Evolutionary conservation across 2,329 filamentous ascomycete species (phyloP).

Genomic region (Aspergillus sp.): DNA sequence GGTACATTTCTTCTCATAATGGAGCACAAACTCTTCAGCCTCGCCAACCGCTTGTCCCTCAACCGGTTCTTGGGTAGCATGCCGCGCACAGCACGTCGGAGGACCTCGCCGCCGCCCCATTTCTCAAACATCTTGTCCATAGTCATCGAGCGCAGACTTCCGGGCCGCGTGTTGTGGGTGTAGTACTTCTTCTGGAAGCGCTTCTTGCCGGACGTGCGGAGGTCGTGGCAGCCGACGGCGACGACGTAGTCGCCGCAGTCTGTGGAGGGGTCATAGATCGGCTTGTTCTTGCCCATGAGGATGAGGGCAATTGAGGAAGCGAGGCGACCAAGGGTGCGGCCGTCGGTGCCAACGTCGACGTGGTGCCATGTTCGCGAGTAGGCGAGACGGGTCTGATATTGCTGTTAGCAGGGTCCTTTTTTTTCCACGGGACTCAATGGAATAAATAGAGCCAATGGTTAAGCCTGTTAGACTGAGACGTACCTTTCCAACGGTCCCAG

Average conservation of each 20-base stretch:
- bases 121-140: constrained; percentile 96
- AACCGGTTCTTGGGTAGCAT: constrained; percentile 98
- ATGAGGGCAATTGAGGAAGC: constrained; percentile 84
- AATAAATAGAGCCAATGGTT: neutral
- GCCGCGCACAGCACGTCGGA: constrained; percentile 88
- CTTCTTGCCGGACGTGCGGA: constrained; percentile 91
- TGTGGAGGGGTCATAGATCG: constrained; percentile 93
- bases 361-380: constrained; percentile 97
- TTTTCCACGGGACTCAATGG: constrained; percentile 12
- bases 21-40: constrained; percentile 71
- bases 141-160: constrained; percentile 81
- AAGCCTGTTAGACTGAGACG: no score
- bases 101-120: constrained; percentile 87
- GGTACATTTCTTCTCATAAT: neutral
- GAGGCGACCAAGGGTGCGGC: constrained; percentile 84
- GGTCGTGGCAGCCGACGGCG: constrained; percentile 82
- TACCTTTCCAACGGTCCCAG: constrained; percentile 52
- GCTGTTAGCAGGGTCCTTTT: neutral
- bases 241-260: constrained; percentile 99
- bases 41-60: constrained; percentile 80
- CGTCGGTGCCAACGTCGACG: constrained; percentile 71
- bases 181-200: constrained; percentile 95
- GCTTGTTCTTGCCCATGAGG: constrained; percentile 99
- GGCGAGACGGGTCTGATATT: constrained; percentile 80
- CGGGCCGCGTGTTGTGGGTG: constrained; percentile 87